These are phyloP conservation scores for Exophiala lecanii-corni DNA, from an alignment of 2,329 filamentous ascomycete species.

Conservation along the genomic window DNA sequence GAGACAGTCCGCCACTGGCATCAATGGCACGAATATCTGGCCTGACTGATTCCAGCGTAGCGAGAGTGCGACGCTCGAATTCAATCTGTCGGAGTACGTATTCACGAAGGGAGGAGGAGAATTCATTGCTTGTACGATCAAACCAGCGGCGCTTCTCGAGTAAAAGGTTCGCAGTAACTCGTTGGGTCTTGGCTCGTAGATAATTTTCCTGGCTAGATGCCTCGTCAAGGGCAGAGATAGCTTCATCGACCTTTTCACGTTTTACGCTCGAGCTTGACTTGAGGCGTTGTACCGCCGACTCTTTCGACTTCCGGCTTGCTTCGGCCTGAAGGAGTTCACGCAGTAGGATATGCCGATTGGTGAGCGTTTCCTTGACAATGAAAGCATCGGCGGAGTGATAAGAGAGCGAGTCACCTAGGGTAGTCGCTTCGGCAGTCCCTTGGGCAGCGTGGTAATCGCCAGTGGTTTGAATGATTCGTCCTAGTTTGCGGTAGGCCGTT, in stretches of 20 bases:
- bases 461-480: slow-evolving; percentile 85
- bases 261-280: slow-evolving; percentile 83
- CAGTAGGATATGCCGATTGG: slow-evolving; percentile 92
- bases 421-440: slow-evolving; percentile 92
- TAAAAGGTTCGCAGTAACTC: slow-evolving; percentile 83
- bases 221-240: slow-evolving; percentile 85
- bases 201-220: slow-evolving; percentile 76
- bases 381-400: slow-evolving; percentile 95
- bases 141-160: slow-evolving; percentile 91
- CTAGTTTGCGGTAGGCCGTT: slow-evolving; percentile 90
- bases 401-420: slow-evolving; percentile 84
- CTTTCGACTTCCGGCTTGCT: slow-evolving; percentile 73
- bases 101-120: slow-evolving; percentile 79
- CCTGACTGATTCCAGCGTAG: slow-evolving; percentile 87
- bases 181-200: slow-evolving; percentile 77
- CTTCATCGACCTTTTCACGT: slow-evolving; percentile 94
- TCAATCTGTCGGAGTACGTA: slow-evolving; percentile 95
- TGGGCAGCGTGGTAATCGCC: slow-evolving; percentile 96
- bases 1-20: slow-evolving; percentile 78
- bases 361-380: slow-evolving; percentile 96
- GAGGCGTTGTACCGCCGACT: slow-evolving; percentile 80
- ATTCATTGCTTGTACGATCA: slow-evolving; percentile 74
- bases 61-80: slow-evolving; percentile 83
- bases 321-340: slow-evolving; percentile 91
- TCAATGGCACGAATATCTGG: slow-evolving; percentile 93